Conservation (phyloP, 177 flowering plant species). For the Vitis hybrid region DNA sequence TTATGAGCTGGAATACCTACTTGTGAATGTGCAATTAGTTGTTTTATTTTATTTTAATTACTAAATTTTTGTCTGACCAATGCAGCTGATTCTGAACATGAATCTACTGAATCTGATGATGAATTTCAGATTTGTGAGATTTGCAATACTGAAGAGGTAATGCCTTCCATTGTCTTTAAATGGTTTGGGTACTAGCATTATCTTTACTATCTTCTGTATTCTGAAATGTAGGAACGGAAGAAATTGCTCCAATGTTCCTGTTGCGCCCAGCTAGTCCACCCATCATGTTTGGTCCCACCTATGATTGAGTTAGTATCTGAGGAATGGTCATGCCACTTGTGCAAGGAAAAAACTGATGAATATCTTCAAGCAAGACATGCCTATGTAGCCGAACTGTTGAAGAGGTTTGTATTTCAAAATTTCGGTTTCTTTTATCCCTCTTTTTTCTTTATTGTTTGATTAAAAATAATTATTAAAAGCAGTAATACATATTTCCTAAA, state of each 20-base stretch:
- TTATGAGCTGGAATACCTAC: not conserved
- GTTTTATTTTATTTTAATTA: not conserved
- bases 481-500: not conserved
- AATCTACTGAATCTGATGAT: slow-evolving; percentile 89
- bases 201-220: slow-evolving; percentile 3
- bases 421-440: not conserved
- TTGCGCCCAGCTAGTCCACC: slow-evolving; percentile 77
- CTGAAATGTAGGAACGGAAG: slow-evolving; percentile 67
- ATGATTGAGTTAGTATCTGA: slow-evolving; percentile 46
- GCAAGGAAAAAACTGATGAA: slow-evolving; percentile 92
- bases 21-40: no score
- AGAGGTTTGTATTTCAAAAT: slow-evolving; percentile 48
- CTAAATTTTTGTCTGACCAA: slow-evolving; percentile 8
- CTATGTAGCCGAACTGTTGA: slow-evolving; percentile 62
- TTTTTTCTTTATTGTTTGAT: not conserved
- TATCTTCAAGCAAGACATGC: slow-evolving; percentile 63
- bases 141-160: slow-evolving; percentile 84
- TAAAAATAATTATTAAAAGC: not conserved
- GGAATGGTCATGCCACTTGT: slow-evolving; percentile 86
- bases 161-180: not conserved
- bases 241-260: slow-evolving; percentile 88
- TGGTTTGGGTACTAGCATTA: not conserved
- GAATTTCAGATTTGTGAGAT: slow-evolving; percentile 98
- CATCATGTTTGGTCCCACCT: slow-evolving; percentile 81
- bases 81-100: slow-evolving; percentile 82